Percentiles rank a stretch among this genome's conserved stretches.
Conservation (phyloP, 305 asterid genomes). For the Lippia alba region DNA sequence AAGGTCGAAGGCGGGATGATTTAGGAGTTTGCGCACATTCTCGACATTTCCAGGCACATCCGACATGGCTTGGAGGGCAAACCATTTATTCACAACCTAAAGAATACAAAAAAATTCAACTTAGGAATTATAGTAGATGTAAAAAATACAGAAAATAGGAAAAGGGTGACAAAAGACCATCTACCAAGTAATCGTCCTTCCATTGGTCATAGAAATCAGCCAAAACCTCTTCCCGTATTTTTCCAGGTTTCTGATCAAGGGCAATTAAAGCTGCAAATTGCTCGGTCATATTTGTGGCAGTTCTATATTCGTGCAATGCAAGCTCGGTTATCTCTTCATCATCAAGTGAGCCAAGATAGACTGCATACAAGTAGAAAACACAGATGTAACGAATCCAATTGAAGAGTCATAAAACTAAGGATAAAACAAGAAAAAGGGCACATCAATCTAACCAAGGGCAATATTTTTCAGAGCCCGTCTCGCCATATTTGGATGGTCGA, state of each 20-base stretch:
- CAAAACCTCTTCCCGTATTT: conserved; percentile 61
- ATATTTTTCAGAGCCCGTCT: conserved; percentile 64
- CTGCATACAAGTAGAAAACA: conserved; percentile 39
- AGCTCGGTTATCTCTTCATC: conserved; percentile 55
- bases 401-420: neutral
- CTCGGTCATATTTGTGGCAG: conserved; percentile 71
- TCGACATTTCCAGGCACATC: conserved; percentile 67
- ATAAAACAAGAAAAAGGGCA: neutral
- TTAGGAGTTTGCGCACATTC: conserved; percentile 60
- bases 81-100: conserved; percentile 72
- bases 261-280: conserved; percentile 67
- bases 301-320: conserved; percentile 53
- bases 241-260: conserved; percentile 66
- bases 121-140: neutral
- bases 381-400: neutral
- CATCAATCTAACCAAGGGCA: conserved; percentile 54
- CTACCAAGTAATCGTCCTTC: conserved; percentile 70
- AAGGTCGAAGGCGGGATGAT: conserved; percentile 66
- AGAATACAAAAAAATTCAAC: neutral
- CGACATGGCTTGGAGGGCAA: conserved; percentile 64
- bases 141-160: neutral
- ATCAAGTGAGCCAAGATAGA: conserved; percentile 63
- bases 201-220: conserved; percentile 69
- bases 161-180: neutral
- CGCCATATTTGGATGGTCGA: conserved; percentile 62